Percentiles rank a stretch among this genome's conserved stretches.
phyloP scores from a whole-genome alignment of 2,329 filamentous ascomycete genomes.

The Hortaea sp. region DNA sequence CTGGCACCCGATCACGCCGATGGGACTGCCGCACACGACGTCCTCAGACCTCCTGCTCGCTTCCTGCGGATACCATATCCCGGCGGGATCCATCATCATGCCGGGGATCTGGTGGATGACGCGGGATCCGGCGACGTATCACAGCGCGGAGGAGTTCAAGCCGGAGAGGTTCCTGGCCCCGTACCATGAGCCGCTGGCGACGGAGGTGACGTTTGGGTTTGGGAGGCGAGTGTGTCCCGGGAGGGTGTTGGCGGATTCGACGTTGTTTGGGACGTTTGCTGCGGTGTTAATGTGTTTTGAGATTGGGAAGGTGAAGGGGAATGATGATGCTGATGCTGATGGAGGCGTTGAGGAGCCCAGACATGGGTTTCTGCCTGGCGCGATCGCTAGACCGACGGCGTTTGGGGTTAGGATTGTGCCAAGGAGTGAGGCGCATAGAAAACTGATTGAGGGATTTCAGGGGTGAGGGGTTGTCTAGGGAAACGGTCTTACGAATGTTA shows the following conservation, averaged over 20 bases:
- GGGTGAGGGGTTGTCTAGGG: no score
- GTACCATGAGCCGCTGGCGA: conserved; percentile 14
- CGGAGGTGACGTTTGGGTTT: conserved; percentile 17
- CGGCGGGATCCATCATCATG: conserved; percentile 29
- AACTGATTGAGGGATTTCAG: background rate
- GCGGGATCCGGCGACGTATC: conserved; percentile 14
- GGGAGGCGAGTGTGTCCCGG: conserved; percentile 18
- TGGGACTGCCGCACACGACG: conserved; percentile 23
- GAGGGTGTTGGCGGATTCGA: conserved; percentile 22
- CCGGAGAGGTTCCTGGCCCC: conserved; percentile 34
- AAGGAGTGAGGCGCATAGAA: background rate
- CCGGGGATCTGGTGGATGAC: conserved; percentile 34
- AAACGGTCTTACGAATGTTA: no score
- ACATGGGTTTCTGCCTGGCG: background rate
- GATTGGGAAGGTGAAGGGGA: background rate
- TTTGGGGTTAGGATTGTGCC: background rate
- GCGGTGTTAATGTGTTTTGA: conserved; percentile 39
- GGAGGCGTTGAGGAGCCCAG: background rate
- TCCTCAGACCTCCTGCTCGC: conserved; percentile 21
- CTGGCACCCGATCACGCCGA: conserved; percentile 20
- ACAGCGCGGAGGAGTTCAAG: conserved; percentile 27
- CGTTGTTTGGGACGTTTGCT: conserved; percentile 32
- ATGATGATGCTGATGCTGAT: background rate
- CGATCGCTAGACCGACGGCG: background rate
- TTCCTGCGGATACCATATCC: conserved; percentile 30